Base-by-base conservation (phyloP, 2,329 filamentous ascomycete species). In the Sphaceloma murrayae region DNA sequence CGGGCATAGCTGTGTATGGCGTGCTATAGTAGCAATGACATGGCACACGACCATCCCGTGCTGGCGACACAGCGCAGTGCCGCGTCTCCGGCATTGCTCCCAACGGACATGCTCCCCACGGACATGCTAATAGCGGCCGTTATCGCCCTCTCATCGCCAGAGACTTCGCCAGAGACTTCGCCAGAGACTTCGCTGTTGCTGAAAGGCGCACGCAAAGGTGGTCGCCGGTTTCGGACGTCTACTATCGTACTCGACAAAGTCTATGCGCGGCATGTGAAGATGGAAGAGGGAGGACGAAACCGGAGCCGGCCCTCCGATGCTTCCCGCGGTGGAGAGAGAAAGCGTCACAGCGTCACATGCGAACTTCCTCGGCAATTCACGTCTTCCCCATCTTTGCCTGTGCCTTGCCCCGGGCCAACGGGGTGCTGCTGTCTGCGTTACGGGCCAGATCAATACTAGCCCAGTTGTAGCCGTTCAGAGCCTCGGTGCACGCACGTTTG, bases 401-500 rank as follows among this genome's bases (percentile, higher is more conserved):
- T 13, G 7, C 19, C 29, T 32, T 10, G 14, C 17, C 29, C 19
- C 40, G 40, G 40, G 18, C 40, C 40, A 43, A 43, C 22, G 40
- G 40, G 40, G 14, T 34, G n/a, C 11, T 22, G 8, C n/a, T 9
- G 13, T 14, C 30, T 45, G 42, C 42, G 42, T 45, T 32, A 45
- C 31, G 29, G 30, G 17, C 39, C 16, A 27, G 21, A 6, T 7
- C 18, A 17, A 18, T 7, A 11, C n/a, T 9, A 17, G 8, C 9
- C 34, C 39, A 21, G 24, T 27, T 43, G 17, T 27, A 34, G 36
- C 36, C 36, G 36, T 40, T 43, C 42, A 34, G 31, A 34, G 42
- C 42, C 42, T 45, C 42, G 42, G 42, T 34, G 42, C 30, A 24
- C 30, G 42, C 26, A 34, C 42, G 42, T 45, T 45, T 45, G 42